These are phyloP conservation scores for Metschnikowia similis DNA, from an alignment of 805 yeast genomes.

Conservation along the genomic window DNA sequence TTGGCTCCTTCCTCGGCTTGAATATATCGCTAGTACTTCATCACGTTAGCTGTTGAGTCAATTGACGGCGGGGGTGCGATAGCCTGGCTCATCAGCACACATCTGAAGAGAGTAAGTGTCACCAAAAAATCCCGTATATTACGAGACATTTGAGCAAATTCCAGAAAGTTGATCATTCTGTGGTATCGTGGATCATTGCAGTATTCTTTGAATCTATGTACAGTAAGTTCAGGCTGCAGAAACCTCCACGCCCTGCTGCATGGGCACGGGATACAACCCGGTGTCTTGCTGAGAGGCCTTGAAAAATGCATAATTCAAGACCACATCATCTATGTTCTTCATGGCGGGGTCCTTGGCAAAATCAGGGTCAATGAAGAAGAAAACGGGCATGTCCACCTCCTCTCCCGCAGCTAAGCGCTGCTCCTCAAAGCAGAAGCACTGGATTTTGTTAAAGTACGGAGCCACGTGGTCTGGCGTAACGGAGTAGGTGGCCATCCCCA, in stretches of 20 bases:
- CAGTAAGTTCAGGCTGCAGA: neutral
- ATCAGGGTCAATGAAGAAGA: conserved; percentile 95
- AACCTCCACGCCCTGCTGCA: neutral
- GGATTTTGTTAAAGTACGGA: conserved; percentile 93
- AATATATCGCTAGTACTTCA: too few relatives aligned
- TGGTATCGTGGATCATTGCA: neutral
- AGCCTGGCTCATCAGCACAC: too few relatives aligned
- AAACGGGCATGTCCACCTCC: conserved; percentile 98
- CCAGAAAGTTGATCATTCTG: too few relatives aligned
- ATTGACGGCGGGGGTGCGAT: too few relatives aligned
- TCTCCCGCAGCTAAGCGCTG: conserved; percentile 92
- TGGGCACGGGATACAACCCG: conserved; percentile 37
- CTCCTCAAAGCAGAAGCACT: conserved; percentile 97
- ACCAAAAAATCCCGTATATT: too few relatives aligned
- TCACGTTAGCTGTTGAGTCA: too few relatives aligned
- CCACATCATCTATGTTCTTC: conserved; percentile 86
- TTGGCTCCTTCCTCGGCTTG: too few relatives aligned
- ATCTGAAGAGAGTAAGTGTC: too few relatives aligned
- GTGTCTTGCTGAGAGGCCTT: conserved; percentile 48
- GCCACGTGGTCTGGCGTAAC: conserved; percentile 97
- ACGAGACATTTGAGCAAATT: too few relatives aligned
- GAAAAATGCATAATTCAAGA: conserved; percentile 90
- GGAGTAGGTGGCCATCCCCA: conserved; percentile 98
- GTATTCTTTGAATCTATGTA: neutral
- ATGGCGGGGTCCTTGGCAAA: conserved; percentile 88